These are phyloP conservation scores for Aspergillus aculeatinus DNA, from an alignment of 2,329 filamentous ascomycete genomes.

Conservation along the genomic window DNA sequence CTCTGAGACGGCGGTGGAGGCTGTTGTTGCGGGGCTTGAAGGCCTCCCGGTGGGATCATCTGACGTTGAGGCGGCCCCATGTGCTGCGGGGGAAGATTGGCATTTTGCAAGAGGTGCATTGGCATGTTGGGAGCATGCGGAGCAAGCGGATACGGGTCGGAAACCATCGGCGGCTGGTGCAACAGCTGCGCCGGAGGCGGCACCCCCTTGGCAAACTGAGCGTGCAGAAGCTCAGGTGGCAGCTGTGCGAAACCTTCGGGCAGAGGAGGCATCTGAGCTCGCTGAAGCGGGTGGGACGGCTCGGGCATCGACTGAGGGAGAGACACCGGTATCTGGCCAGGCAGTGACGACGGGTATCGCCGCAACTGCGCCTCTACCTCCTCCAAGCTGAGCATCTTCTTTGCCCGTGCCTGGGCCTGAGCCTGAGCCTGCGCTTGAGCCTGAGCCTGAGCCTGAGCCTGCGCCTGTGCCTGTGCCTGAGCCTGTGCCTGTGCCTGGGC, in stretches of 20 bases:
- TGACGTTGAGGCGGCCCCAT: conserved; percentile 40
- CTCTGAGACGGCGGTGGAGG: conserved; percentile 38
- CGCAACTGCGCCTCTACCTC: conserved; percentile 95
- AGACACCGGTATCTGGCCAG: conserved; percentile 27
- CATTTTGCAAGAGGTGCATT: conserved; percentile 77
- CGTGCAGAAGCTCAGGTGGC: conserved; percentile 51
- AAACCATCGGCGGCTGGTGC: conserved; percentile 41
- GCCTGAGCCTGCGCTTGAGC: conserved; percentile 8
- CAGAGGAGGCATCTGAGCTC: conserved; percentile 31
- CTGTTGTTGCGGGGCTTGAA: conserved; percentile 34
- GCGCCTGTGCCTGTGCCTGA: background rate
- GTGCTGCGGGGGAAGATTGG: conserved; percentile 59
- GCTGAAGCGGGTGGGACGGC: conserved; percentile 33
- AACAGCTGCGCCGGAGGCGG: conserved; percentile 36
- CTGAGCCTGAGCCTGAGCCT: background rate
- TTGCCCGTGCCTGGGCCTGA: conserved; percentile 41
- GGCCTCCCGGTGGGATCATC: conserved; percentile 37
- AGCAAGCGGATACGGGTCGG: conserved; percentile 45
- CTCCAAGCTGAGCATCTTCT: conserved; percentile 92
- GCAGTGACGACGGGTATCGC: conserved; percentile 50
- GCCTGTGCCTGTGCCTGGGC: background rate
- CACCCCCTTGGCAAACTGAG: conserved; percentile 35
- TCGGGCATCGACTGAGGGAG: conserved; percentile 31
- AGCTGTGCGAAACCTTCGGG: conserved; percentile 35
- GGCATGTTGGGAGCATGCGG: conserved; percentile 53